Evolutionary conservation across 2,329 filamentous ascomycete species (phyloP).

Genomic region (Aspergillus thermomutatus): DNA sequence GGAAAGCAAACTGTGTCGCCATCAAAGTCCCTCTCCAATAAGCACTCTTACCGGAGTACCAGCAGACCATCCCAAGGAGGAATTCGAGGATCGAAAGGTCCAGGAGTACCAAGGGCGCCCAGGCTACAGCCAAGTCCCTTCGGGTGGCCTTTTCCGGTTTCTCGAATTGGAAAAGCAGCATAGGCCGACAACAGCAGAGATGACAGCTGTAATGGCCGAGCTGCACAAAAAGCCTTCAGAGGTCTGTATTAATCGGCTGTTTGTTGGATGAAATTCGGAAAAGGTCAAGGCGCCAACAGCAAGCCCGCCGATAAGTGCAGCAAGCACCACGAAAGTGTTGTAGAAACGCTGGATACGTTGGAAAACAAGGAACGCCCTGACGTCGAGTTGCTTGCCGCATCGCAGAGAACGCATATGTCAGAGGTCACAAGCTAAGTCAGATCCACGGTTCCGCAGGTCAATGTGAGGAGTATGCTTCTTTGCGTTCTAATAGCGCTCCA

Average conservation of each 20-base stretch:
- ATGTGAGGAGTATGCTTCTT: too few species aligned
- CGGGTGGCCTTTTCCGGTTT: background rate
- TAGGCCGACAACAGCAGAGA: background rate
- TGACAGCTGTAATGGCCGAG: background rate
- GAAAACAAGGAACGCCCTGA: background rate
- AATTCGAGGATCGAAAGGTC: background rate
- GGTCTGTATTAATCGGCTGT: background rate
- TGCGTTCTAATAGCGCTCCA: too few species aligned
- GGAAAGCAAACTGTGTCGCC: too few species aligned
- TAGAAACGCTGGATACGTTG: background rate
- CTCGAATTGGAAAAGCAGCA: background rate
- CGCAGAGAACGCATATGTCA: background rate
- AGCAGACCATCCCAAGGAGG: too few species aligned
- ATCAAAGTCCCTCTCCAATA: too few species aligned
- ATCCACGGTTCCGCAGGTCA: too few species aligned
- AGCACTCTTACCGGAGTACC: too few species aligned
- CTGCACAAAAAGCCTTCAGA: background rate
- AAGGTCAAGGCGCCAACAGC: background rate
- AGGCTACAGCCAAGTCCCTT: background rate
- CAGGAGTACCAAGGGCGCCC: background rate
- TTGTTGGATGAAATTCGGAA: background rate
- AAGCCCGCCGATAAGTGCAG: background rate
- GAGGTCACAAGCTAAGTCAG: too few species aligned
- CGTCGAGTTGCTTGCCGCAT: background rate
- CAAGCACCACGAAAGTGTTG: background rate